Percentiles rank a stretch among this genome's conserved stretches.
Evolutionary conservation across 1,284 basidiomycete species (phyloP).

Genomic region (Sphaerobolus stellatus): DNA sequence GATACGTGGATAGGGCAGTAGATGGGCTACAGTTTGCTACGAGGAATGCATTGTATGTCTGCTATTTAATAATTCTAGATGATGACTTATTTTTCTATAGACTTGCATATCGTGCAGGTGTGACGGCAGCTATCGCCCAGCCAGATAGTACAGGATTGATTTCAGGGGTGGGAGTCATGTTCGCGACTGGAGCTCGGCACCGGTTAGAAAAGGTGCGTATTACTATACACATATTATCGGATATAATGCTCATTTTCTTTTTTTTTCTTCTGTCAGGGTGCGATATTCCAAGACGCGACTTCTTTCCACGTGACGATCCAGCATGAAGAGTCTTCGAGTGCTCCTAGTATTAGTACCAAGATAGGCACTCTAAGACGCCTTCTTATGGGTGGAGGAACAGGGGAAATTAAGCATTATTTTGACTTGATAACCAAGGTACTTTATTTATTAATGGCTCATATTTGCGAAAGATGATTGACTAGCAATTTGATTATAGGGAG

Average conservation of each 20-base stretch:
- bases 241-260: neutral
- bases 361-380: constrained; percentile 58
- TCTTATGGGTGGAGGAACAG: constrained; percentile 48
- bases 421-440: constrained; percentile 48
- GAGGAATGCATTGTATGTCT: constrained; percentile 70
- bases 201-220: constrained; percentile 36
- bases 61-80: neutral
- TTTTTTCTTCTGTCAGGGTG: constrained; percentile 26
- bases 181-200: constrained; percentile 45
- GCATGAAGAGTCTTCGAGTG: constrained; percentile 54
- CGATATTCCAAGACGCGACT: constrained; percentile 49
- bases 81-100: constrained; percentile 2
- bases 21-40: constrained; percentile 76
- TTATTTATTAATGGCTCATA: too few relatives aligned
- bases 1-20: constrained; percentile 58
- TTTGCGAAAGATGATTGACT: too few relatives aligned
- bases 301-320: constrained; percentile 52
- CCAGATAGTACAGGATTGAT: constrained; percentile 47
- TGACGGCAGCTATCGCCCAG: constrained; percentile 41
- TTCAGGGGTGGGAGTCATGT: constrained; percentile 49
- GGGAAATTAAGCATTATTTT: constrained; percentile 55
- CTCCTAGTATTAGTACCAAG: constrained; percentile 42
- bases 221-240: neutral
- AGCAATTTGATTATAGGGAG: constrained; percentile 1
- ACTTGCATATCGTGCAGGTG: constrained; percentile 25